Base-by-base conservation (phyloP, 2,329 filamentous ascomycete species). In the Geosmithia putterillii region DNA sequence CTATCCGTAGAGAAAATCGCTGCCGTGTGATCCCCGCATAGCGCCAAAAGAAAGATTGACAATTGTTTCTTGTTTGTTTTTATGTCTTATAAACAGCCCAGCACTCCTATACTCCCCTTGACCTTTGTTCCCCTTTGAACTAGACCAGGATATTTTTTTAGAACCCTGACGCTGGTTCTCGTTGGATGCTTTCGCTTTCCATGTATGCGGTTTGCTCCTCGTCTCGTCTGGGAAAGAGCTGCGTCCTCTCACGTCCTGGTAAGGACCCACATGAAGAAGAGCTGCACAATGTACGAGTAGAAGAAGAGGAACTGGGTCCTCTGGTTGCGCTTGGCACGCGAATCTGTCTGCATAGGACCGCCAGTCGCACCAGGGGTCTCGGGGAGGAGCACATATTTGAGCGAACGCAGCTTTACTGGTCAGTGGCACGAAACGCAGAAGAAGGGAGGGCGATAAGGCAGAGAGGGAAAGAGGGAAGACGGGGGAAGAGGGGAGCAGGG, bases 301-400 rank as follows among this genome's bases (percentile, higher is more conserved):
- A 89, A 73, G 62, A 94, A 94, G 51, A 95, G 71, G 57, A 95
- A 95, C 63, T 95, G 87, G 2, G 88, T 95, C 49, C 89, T 74
- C 59, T 87, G 80, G 63, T 84, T 92, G 57, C 84, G 81, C 66
- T 95, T 92, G 35, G 85, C 81, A 48, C 89, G 78, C 22, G 86
- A 86, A 47, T 94, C 84, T 52, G 73, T 74, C 58, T 76, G 68
- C 73, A 80, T 76, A 47, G 80, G 72, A 52, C 76, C 75, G 25
- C 77, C 73, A 44, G 73, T 75, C 54, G 82, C 79, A 46, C 70
- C 72, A 2, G 80, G 73, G 46, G 77, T 86, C 58, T 95, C 88
- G 0, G 92, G 92, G 5, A 98, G 76, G 14, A 98, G 74, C 21
- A 98, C 92, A 56, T 98, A 98, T 68, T 94, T 89, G 48, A 98